phyloP scores from a whole-genome alignment of 495 filamentous ascomycete genomes.

The Stereocaulon alpinum region DNA sequence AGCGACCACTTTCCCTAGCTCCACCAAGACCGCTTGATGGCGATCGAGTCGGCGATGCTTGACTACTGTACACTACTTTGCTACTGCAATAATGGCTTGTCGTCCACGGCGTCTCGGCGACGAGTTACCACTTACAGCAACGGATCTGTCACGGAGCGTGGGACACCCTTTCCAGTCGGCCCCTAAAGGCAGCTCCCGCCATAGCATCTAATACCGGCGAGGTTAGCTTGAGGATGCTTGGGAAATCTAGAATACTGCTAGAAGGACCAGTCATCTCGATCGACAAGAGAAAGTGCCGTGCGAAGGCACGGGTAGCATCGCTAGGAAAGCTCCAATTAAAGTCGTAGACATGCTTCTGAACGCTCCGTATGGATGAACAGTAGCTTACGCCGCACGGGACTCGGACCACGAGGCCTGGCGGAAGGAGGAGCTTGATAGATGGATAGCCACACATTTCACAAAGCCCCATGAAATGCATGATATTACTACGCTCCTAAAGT shows the following conservation, averaged over 20 bases:
- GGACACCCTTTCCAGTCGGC: slow-evolving; percentile 7
- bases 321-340: slow-evolving; percentile 1
- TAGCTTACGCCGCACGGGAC: slow-evolving; percentile 3
- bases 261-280: slow-evolving; percentile 10
- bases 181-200: slow-evolving; percentile 17
- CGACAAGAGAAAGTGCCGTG: not conserved
- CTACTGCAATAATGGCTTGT: not conserved
- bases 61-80: not conserved
- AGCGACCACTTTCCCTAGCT: not conserved
- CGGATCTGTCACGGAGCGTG: slow-evolving; percentile 10
- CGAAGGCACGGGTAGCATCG: not conserved
- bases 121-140: not conserved
- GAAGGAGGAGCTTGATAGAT: not conserved
- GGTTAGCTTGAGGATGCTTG: slow-evolving; percentile 1
- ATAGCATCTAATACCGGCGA: not conserved
- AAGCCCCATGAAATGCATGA: not conserved
- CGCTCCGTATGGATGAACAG: slow-evolving; percentile 10
- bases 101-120: not conserved
- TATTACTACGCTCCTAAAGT: not conserved
- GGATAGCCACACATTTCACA: not conserved
- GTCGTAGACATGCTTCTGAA: not conserved
- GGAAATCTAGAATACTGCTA: slow-evolving; percentile 7
- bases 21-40: not conserved
- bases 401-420: not conserved
- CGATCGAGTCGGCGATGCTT: not conserved